phyloP scores from a whole-genome alignment of 441 rosid species.

The Erodium texanum region DNA sequence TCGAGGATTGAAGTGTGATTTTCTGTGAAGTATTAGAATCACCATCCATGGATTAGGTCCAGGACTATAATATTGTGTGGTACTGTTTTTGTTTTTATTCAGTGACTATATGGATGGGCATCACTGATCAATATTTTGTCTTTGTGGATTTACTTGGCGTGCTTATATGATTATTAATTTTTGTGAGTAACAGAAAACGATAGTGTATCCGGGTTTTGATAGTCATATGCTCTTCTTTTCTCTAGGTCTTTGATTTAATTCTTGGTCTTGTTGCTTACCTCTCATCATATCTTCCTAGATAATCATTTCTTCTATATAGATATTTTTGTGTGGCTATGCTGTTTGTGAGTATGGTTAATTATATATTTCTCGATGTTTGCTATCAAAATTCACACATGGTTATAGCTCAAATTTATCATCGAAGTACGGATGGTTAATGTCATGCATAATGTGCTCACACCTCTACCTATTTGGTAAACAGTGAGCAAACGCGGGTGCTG shows the following conservation, averaged over 20 bases:
- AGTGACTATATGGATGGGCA: too few species aligned
- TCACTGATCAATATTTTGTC: too few species aligned
- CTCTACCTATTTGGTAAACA: constrained; percentile 24
- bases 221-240: background rate
- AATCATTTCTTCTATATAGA: background rate
- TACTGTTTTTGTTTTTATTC: too few species aligned
- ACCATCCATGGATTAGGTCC: too few species aligned
- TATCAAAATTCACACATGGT: background rate
- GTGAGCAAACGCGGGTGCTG: constrained; percentile 73
- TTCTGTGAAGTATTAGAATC: too few species aligned
- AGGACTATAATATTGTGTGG: too few species aligned
- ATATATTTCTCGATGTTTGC: background rate
- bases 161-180: too few species aligned
- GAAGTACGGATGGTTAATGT: background rate
- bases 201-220: too few species aligned
- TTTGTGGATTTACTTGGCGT: too few species aligned
- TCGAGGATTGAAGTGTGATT: too few species aligned
- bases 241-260: constrained; percentile 3
- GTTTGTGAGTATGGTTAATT: background rate
- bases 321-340: background rate
- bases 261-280: background rate
- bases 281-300: background rate
- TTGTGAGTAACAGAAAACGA: too few species aligned
- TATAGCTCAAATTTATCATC: background rate
- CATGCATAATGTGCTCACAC: constrained; percentile 1